Base-by-base conservation (phyloP, 2,329 filamentous ascomycete species). In the Amauroascus niger region DNA sequence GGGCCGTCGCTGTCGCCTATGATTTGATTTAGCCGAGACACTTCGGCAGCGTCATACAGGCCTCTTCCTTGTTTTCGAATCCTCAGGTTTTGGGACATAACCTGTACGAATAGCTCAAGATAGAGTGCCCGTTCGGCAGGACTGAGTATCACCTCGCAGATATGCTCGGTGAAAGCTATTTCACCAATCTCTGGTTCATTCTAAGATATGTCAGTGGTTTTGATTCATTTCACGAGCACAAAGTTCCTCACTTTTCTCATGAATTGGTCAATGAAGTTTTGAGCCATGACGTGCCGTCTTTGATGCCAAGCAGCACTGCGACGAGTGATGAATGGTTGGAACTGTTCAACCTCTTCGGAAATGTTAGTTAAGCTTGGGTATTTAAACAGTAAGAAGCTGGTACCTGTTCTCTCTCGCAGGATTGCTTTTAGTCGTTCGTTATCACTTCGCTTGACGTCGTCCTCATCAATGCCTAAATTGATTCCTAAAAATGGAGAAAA, bases 401-500 rank as follows among this genome's bases (percentile, higher is more conserved):
- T 66, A 72, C 71, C 63, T 48, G 72, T 77, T 60, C 72, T 67
- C 3, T 76, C 71, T 32, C 67, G 68, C 6, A 63, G 63, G 32
- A 74, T 63, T 2, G 62, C 61, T 49, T 70, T 72, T 32, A 76
- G 66, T 24, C 76, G 74, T n/a, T 66, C 64, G n/a, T 70, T 69
- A 35, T 74, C 75, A 2, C 73, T 65, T 3, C 69, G 62, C 2
- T 69, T 71, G 16, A 70, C 63, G 1, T 72, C 70, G 54, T 76
- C 75, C 40, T 79, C 76, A 46, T 80, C 74, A 18, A 76, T 64
- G 1, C 79, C 80, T 0, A 86, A 67, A 44, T 74, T 71, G 20
- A 82, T 66, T 1, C 76, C 74, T 1, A 86, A 62, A 14, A 83
- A 74, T 1, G 67, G 68, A 0, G 80, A 79, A 54, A 84, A 79